These are phyloP conservation scores for Mortierella polycephala DNA, from an alignment of 371 early-diverging fungal species.

Conservation along the genomic window DNA sequence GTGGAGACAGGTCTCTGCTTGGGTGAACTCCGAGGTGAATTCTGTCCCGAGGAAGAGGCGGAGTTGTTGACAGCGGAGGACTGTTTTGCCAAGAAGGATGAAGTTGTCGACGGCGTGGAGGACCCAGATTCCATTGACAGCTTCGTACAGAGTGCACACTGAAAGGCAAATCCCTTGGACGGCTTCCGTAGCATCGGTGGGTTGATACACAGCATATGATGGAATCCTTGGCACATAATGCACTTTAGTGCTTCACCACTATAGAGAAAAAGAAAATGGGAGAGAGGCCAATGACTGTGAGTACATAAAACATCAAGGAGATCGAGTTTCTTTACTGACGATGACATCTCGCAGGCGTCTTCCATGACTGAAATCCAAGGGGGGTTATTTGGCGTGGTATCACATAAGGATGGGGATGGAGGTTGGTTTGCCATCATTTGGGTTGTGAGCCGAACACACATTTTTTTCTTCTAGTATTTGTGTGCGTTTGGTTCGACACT, in stretches of 20 bases:
- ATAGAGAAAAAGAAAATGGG: not conserved
- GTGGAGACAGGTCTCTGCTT: slow-evolving; percentile 37
- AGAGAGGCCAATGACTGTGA: not conserved
- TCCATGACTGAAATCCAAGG: too few relatives aligned
- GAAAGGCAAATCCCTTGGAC: slow-evolving; percentile 85
- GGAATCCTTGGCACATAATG: slow-evolving; percentile 75
- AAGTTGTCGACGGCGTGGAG: slow-evolving; percentile 19
- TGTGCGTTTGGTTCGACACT: too few relatives aligned
- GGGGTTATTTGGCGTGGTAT: too few relatives aligned
- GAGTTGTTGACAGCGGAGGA: slow-evolving; percentile 28
- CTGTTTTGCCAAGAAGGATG: slow-evolving; percentile 13
- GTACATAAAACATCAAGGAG: too few relatives aligned
- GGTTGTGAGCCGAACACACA: too few relatives aligned
- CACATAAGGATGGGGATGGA: too few relatives aligned
- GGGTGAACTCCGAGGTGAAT: slow-evolving; percentile 47
- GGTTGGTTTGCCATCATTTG: too few relatives aligned
- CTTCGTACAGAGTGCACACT: slow-evolving; percentile 77
- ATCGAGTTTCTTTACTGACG: too few relatives aligned
- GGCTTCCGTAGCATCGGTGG: slow-evolving; percentile 81
- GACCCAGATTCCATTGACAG: slow-evolving; percentile 35
- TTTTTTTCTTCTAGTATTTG: too few relatives aligned
- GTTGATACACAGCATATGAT: slow-evolving; percentile 81
- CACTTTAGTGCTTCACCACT: slow-evolving; percentile 72
- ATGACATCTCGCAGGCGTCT: too few relatives aligned
- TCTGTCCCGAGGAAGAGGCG: slow-evolving; percentile 40